A percentile compares a stretch with the other conserved stretches of the same genome.
phyloP scores from a whole-genome alignment of 192 early-diverging fungal genomes.

The Rhizophagus prolifer region DNA sequence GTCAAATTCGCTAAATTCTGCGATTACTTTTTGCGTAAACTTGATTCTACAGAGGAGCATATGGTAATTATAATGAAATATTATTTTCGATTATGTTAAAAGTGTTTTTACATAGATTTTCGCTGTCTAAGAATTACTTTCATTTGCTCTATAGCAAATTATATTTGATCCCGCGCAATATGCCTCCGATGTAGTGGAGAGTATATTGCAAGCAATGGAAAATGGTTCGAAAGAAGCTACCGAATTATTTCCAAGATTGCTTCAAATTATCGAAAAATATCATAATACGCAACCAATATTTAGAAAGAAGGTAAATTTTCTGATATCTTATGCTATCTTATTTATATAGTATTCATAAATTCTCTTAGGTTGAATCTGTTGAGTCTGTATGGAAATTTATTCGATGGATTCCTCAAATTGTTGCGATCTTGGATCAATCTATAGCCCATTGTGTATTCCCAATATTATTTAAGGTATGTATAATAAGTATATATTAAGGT shows the following conservation, averaged over 20 bases:
- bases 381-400: conserved; percentile 67
- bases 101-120: neutral
- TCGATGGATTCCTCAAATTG: conserved; percentile 74
- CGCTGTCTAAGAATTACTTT: neutral
- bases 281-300: conserved; percentile 37
- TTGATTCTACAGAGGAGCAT: neutral
- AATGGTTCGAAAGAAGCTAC: conserved; percentile 51
- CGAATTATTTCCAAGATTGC: conserved; percentile 67
- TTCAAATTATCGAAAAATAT: conserved; percentile 64
- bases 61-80: neutral
- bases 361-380: conserved; percentile 36
- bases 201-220: conserved; percentile 56
- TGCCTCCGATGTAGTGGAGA: conserved; percentile 42
- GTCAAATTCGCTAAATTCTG: conserved; percentile 20
- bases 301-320: conserved; percentile 34
- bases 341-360: neutral
- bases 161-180: conserved; percentile 14
- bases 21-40: conserved; percentile 1
- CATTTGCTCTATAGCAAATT: neutral
- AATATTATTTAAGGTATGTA: conserved; percentile 43
- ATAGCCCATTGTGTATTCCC: conserved; percentile 52
- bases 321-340: too few relatives aligned
- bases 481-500: too few relatives aligned
- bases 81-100: neutral
- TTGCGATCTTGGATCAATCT: conserved; percentile 65